Base-by-base conservation (phyloP, 1,284 basidiomycete species). In the Malassezia sympodialis region DNA sequence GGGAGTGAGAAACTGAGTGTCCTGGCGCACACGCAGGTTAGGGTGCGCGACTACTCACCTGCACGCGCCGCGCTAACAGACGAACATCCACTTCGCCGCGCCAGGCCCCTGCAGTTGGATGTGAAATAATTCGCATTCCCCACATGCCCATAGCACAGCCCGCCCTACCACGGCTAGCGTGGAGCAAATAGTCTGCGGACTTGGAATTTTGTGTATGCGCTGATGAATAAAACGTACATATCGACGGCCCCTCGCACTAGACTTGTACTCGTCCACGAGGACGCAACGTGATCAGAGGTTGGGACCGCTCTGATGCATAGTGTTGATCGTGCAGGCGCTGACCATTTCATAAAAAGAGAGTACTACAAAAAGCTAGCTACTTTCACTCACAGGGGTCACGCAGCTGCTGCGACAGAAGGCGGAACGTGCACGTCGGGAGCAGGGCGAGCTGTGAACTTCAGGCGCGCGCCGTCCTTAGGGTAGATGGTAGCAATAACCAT, bases 381-480 rank as follows among this genome's bases (percentile, higher is more conserved):
- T 39, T 34, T 19, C 7, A 19, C 37, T 17, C 19, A 8, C 24
- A 26, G 17, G 24, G 11, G 14, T 44, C 27, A 53, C n/a, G 42
- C 42, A 27, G 61, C 59, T 11, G 70, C 70, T 8, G 69, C 68
- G 15, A 62, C 65, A 44, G 67, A 65, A 19, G 70, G 65, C 0
- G 62, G 53, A 12, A 62, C 62, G 23, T 62, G 64, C 21, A 61
- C 54, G 0, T 59, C 58, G 17, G 70, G 70, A 11, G 62, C 60
- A 3, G 65, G 54, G 28, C 71, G 63, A 14, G 56, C 59, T 28
- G 66, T 63, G 57, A 96, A 83, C 75, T 84, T 87, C 63, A 96
- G 80, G 56, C 80, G 78, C 66, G 88, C 88, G 45, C 88, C 88
- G 72, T 98, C 93, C 77, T 88, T 84, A 21, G 91, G 91, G 83